A percentile compares a stretch with the other conserved stretches of the same genome.
Conservation (phyloP, 768 basidiomycete genomes). For the Mycena alexandri region DNA sequence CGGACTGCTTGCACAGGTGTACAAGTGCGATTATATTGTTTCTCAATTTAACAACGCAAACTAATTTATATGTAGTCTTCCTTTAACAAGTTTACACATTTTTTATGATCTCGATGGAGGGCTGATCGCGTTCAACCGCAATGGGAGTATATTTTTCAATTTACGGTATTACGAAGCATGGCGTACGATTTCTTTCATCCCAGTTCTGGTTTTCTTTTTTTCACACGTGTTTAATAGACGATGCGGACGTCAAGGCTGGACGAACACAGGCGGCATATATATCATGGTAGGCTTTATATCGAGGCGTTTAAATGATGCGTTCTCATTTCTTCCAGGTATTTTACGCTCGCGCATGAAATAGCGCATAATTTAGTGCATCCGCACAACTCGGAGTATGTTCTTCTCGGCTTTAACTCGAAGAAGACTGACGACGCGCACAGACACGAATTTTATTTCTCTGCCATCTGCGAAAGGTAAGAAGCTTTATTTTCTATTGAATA, state of each 20-base stretch:
- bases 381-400: conserved; percentile 78
- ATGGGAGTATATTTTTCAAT: conserved; percentile 90
- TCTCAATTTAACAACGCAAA: neutral
- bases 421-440: conserved; percentile 7
- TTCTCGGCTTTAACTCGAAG: neutral
- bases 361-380: conserved; percentile 90
- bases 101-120: conserved; percentile 88
- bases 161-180: conserved; percentile 87
- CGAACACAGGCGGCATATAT: conserved; percentile 74
- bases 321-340: conserved; percentile 70
- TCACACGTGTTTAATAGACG: conserved; percentile 61
- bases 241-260: conserved; percentile 70
- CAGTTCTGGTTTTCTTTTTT: neutral
- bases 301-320: conserved; percentile 1
- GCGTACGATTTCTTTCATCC: conserved; percentile 69
- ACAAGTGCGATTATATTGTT: conserved; percentile 49
- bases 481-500: neutral
- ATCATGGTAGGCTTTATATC: conserved; percentile 70
- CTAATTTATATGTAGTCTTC: conserved; percentile 54
- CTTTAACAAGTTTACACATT: conserved; percentile 81
- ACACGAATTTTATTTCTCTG: conserved; percentile 95
- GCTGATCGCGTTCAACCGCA: conserved; percentile 93
- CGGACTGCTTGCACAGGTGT: conserved; percentile 74
- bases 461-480: conserved; percentile 82
- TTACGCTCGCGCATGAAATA: conserved; percentile 92